Percentiles rank a stretch among this genome's conserved stretches.
These are phyloP conservation scores for Hydnum rufescens DNA, from an alignment of 768 basidiomycete genomes.

Conservation along the genomic window DNA sequence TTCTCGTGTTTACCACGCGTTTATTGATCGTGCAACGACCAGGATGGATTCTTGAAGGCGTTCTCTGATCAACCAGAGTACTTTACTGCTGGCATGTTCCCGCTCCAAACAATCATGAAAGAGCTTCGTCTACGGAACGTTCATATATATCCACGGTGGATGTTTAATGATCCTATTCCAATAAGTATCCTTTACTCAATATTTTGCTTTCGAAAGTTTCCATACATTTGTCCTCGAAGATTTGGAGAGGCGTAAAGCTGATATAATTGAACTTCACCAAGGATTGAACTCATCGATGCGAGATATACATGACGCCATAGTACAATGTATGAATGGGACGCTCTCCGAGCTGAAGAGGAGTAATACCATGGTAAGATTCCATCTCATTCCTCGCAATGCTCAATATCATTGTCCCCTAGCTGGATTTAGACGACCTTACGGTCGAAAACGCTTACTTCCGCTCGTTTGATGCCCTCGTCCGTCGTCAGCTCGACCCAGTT, in stretches of 20 bases:
- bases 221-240: slow-evolving; percentile 73
- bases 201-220: too few relatives aligned
- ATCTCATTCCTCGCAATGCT: neutral
- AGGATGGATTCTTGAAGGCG: slow-evolving; percentile 80
- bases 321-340: slow-evolving; percentile 86
- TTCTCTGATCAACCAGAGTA: slow-evolving; percentile 94
- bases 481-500: slow-evolving; percentile 74
- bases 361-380: slow-evolving; percentile 37
- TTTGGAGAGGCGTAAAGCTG: slow-evolving; percentile 65
- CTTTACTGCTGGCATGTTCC: slow-evolving; percentile 82
- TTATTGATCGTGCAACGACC: neutral
- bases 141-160: slow-evolving; percentile 76
- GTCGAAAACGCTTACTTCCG: slow-evolving; percentile 88
- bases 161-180: too few relatives aligned
- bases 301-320: slow-evolving; percentile 81
- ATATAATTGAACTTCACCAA: slow-evolving; percentile 83
- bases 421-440: slow-evolving; percentile 83
- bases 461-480: slow-evolving; percentile 76
- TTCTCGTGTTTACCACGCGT: neutral
- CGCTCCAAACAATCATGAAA: slow-evolving; percentile 80
- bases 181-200: neutral
- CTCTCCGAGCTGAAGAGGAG: slow-evolving; percentile 78
- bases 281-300: slow-evolving; percentile 67
- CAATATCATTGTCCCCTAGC: slow-evolving; percentile 24
- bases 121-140: slow-evolving; percentile 79